A percentile compares a stretch with the other conserved stretches of the same genome.
These are phyloP conservation scores for Aureobasidium subglaciale DNA, from an alignment of 2,329 filamentous ascomycete genomes.

Conservation along the genomic window DNA sequence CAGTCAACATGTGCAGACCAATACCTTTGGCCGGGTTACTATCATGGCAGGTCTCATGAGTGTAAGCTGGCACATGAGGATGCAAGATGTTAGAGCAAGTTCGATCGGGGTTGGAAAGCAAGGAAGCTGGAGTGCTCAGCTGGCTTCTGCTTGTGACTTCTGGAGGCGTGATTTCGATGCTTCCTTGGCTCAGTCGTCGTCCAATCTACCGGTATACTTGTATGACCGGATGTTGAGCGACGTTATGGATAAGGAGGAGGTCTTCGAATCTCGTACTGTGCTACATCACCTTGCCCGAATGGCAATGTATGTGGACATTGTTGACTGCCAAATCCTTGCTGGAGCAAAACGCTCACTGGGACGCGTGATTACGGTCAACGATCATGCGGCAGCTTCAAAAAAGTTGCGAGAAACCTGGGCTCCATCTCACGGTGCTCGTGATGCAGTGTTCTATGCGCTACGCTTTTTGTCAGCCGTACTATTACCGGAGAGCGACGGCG, in stretches of 20 bases:
- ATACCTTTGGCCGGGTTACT: constrained; percentile 86
- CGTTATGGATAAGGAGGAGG: constrained; percentile 56
- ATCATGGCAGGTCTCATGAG: constrained; percentile 91
- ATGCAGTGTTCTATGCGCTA: constrained; percentile 87
- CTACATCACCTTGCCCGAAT: constrained; percentile 93
- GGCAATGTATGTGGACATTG: constrained; percentile 94
- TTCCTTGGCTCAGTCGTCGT: constrained; percentile 14
- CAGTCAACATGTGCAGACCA: constrained; percentile 78
- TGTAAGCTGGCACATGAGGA: constrained; percentile 96
- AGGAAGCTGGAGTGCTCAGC: constrained; percentile 80
- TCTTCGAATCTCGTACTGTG: constrained; percentile 83
- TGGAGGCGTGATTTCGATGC: constrained; percentile 93
- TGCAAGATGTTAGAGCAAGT: constrained; percentile 86
- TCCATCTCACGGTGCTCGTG: constrained; percentile 75
- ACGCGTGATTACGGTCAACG: constrained; percentile 72
- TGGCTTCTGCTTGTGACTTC: constrained; percentile 83
- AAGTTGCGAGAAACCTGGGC: constrained; percentile 89
- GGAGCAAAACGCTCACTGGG: constrained; percentile 79
- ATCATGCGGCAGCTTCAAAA: constrained; percentile 70
- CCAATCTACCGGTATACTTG: constrained; percentile 20
- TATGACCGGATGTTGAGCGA: constrained; percentile 40
- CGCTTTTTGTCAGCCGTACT: constrained; percentile 84
- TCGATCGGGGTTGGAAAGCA: constrained; percentile 79
- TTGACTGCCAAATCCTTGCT: constrained; percentile 96
- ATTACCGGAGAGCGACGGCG: constrained; percentile 48